Evolutionary conservation across 768 basidiomycete species (phyloP).

Genomic region (Hygrophorus pudorinus): DNA sequence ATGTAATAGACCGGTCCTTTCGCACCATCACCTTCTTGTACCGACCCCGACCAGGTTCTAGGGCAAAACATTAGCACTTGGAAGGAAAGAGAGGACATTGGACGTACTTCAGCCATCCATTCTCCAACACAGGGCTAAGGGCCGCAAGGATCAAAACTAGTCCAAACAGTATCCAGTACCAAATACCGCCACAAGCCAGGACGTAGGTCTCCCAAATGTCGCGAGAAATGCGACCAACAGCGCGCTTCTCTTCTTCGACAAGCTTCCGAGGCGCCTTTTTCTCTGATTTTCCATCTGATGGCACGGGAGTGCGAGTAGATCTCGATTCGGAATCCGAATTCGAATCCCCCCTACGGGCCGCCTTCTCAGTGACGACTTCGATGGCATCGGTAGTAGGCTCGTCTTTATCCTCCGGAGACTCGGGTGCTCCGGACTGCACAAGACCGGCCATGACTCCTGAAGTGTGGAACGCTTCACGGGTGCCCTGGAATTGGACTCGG

Average conservation of each 20-base stretch:
- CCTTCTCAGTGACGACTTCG: conserved; percentile 7
- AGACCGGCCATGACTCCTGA: conserved; percentile 60
- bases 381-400: conserved; percentile 27
- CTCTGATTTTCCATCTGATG: conserved; percentile 21
- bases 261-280: conserved; percentile 70
- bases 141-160: conserved; percentile 46
- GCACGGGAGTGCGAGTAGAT: conserved; percentile 17
- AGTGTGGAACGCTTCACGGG: conserved; percentile 48
- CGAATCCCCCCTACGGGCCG: neutral
- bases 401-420: conserved; percentile 30
- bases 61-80: neutral
- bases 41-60: conserved; percentile 49
- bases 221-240: conserved; percentile 56
- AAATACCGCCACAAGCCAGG: conserved; percentile 34
- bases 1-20: conserved; percentile 54
- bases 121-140: conserved; percentile 58
- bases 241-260: conserved; percentile 77
- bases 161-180: conserved; percentile 50
- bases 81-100: neutral
- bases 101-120: conserved; percentile 54
- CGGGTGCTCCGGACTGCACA: conserved; percentile 36
- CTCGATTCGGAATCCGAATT: conserved; percentile 18
- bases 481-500: conserved; percentile 66
- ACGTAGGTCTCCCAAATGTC: conserved; percentile 60
- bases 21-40: conserved; percentile 26